phyloP scores from a whole-genome alignment of 2,329 filamentous ascomycete species.

The Stemphylium lycopersici region DNA sequence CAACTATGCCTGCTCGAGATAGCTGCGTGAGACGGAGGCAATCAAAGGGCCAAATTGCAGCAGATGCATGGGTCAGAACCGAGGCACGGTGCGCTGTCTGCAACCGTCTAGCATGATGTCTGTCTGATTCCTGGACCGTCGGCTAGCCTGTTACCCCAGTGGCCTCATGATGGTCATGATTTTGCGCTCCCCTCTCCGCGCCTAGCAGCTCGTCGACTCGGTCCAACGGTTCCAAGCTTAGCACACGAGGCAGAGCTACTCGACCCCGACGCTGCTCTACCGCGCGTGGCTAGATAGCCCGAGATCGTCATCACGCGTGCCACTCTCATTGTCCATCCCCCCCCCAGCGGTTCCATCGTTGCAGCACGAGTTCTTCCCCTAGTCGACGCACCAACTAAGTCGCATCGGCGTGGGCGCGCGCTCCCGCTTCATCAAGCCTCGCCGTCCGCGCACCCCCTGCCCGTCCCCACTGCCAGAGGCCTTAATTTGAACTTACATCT shows the following conservation, averaged over 20 bases:
- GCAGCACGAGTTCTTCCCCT: background rate
- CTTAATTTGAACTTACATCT: constrained; percentile 50
- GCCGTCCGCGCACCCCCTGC: constrained; percentile 36
- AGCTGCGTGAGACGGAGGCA: constrained; percentile 29
- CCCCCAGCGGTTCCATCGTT: constrained; percentile 19
- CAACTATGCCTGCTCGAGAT: constrained; percentile 18
- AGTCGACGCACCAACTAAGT: constrained; percentile 30
- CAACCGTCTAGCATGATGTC: background rate
- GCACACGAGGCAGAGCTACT: background rate
- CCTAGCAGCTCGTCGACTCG: constrained; percentile 8
- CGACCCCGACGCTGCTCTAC: constrained; percentile 4
- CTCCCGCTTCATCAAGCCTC: constrained; percentile 43
- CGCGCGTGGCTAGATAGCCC: constrained; percentile 30
- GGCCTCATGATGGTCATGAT: constrained; percentile 25
- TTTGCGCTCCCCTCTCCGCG: constrained; percentile 21
- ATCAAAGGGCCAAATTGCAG: constrained; percentile 33
- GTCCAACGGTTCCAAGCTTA: constrained; percentile 16
- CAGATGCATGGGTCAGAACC: constrained; percentile 16
- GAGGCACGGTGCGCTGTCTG: constrained; percentile 21
- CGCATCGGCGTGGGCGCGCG: constrained; percentile 36
- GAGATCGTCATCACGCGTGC: constrained; percentile 42
- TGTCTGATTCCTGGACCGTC: constrained; percentile 3
- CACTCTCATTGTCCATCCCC: background rate
- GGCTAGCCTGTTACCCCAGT: constrained; percentile 16
- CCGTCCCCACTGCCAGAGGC: constrained; percentile 40